phyloP scores from a whole-genome alignment of 1,139 yeast genomes.

The Magnusiomyces fungicola region DNA sequence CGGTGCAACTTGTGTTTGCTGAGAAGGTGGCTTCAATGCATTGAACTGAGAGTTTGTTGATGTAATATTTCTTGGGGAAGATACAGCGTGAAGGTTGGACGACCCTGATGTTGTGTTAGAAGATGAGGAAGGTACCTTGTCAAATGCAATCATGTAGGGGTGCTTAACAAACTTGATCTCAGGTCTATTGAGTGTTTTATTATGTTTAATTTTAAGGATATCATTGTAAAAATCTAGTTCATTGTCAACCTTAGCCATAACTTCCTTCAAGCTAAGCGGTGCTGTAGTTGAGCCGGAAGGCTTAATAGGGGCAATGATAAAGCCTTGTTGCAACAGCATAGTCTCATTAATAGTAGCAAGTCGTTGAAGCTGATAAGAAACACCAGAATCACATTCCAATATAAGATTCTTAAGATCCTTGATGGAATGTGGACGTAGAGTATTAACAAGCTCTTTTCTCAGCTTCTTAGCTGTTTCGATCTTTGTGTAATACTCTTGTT shows the following conservation, averaged over 20 bases:
- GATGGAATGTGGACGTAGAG: conserved; percentile 72
- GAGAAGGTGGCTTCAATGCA: conserved; percentile 4
- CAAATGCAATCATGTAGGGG: conserved; percentile 46
- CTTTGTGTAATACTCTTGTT: conserved; percentile 72
- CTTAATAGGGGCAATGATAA: conserved; percentile 66
- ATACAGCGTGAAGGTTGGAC: neutral
- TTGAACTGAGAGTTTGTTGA: conserved; percentile 5
- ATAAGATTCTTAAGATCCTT: conserved; percentile 69
- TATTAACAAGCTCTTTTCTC: conserved; percentile 63
- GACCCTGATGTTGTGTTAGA: conserved; percentile 10
- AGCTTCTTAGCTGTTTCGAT: conserved; percentile 66
- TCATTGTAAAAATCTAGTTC: conserved; percentile 75
- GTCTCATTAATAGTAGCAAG: conserved; percentile 85
- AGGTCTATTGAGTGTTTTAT: conserved; percentile 28
- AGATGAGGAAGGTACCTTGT: conserved; percentile 10
- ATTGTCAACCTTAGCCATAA: conserved; percentile 72
- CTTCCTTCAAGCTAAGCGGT: conserved; percentile 60
- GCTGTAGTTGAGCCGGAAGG: conserved; percentile 29
- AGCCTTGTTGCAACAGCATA: conserved; percentile 75
- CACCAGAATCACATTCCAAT: conserved; percentile 80
- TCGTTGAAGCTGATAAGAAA: conserved; percentile 80
- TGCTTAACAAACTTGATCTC: conserved; percentile 68
- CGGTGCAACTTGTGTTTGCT: too few relatives aligned
- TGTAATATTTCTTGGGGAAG: neutral
- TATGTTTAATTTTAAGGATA: conserved; percentile 38